phyloP scores from a whole-genome alignment of 768 basidiomycete species.

The Tulasnella sp. region DNA sequence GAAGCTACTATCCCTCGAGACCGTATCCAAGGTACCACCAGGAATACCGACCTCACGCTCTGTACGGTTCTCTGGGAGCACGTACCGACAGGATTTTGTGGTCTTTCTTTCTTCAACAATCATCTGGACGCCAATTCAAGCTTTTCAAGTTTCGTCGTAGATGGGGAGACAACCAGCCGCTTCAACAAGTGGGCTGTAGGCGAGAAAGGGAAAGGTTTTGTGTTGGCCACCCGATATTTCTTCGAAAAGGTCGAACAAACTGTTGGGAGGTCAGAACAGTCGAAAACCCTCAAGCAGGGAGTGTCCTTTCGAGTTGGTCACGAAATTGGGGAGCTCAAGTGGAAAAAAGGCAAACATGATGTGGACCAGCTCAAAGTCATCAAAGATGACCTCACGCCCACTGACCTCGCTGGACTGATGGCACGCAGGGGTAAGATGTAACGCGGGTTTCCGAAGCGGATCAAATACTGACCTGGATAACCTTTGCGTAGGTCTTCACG shows the following conservation, averaged over 20 bases:
- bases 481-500: not conserved
- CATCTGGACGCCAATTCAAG: slow-evolving; percentile 36
- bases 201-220: slow-evolving; percentile 38
- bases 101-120: not conserved
- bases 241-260: slow-evolving; percentile 29
- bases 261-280: slow-evolving; percentile 24
- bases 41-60: not conserved
- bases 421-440: not conserved
- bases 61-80: slow-evolving; percentile 3
- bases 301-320: slow-evolving; percentile 37
- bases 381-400: not conserved
- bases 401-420: not conserved
- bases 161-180: slow-evolving; percentile 38
- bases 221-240: slow-evolving; percentile 38
- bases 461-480: not conserved
- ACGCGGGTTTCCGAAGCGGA: not conserved
- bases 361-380: slow-evolving; percentile 15
- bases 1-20: not conserved
- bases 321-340: slow-evolving; percentile 36
- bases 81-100: not conserved
- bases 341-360: slow-evolving; percentile 32
- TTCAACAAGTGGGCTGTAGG: slow-evolving; percentile 38
- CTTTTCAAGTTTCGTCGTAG: slow-evolving; percentile 39
- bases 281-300: not conserved
- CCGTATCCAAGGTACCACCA: not conserved